Conservation (phyloP, 345 rosid genomes). For the Rhodomyrtus tomentosa region DNA sequence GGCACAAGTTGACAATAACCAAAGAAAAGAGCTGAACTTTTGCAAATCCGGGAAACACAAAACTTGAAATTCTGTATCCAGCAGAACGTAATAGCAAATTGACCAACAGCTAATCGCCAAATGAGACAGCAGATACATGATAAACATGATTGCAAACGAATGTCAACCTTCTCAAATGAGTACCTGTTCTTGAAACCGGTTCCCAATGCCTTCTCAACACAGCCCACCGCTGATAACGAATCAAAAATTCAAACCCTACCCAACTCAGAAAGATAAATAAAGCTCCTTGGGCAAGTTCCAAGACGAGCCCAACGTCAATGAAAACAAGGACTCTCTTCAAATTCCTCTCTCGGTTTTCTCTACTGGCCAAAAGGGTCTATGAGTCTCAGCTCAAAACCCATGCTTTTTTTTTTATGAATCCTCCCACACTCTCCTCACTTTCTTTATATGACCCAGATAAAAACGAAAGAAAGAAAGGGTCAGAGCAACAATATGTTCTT, state of each 20-base stretch:
- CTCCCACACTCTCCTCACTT: neutral
- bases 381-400: neutral
- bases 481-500: neutral
- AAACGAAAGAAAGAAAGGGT: neutral
- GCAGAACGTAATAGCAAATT: neutral
- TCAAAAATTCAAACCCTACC: constrained; percentile 5
- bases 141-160: neutral
- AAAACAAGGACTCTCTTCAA: constrained; percentile 1
- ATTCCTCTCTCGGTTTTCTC: constrained; percentile 19
- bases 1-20: neutral
- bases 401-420: neutral
- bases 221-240: neutral
- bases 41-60: neutral
- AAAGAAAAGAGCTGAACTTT: neutral
- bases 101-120: neutral
- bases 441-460: neutral
- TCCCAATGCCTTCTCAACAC: neutral
- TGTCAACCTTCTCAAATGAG: neutral
- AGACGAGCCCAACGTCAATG: constrained; percentile 14
- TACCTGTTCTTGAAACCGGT: neutral
- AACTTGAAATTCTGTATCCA: neutral
- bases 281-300: neutral
- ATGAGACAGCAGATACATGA: neutral
- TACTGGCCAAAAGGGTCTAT: constrained; percentile 2
- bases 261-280: neutral